Evolutionary conservation across 2,329 filamentous ascomycete species (phyloP).

Genomic region (Colletotrichum endophyticum): DNA sequence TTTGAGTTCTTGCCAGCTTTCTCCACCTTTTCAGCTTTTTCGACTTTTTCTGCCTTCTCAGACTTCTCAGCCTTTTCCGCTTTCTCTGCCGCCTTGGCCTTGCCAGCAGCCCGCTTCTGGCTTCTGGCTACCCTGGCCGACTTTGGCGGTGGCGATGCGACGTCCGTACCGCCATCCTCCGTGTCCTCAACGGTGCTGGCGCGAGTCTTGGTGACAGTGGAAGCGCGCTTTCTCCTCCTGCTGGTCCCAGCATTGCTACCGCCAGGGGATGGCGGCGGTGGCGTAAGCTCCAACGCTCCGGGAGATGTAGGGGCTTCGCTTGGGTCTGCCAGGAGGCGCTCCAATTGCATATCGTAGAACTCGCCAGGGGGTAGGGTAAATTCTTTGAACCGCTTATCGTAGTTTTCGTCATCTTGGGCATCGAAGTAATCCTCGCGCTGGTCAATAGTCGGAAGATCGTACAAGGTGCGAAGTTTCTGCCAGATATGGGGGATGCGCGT

Average conservation of each 20-base stretch:
- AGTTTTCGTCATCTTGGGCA: constrained; percentile 61
- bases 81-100: constrained; percentile 38
- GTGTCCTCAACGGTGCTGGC: constrained; percentile 58
- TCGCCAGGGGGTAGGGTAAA: constrained; percentile 64
- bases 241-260: constrained; percentile 8
- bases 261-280: constrained; percentile 19
- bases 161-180: constrained; percentile 47
- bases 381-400: constrained; percentile 66
- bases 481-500: constrained; percentile 92
- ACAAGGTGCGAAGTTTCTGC: constrained; percentile 82
- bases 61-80: constrained; percentile 29
- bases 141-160: constrained; percentile 42
- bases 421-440: constrained; percentile 74
- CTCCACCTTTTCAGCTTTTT: constrained; percentile 35
- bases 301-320: constrained; percentile 56
- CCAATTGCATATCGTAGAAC: constrained; percentile 52
- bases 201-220: constrained; percentile 36
- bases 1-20: constrained; percentile 34
- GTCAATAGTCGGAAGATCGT: constrained; percentile 85
- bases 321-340: constrained; percentile 46
- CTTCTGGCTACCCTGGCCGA: constrained; percentile 41
- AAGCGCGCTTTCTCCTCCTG: constrained; percentile 51
- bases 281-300: constrained; percentile 43
- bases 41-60: constrained; percentile 32
- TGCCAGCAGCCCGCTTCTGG: constrained; percentile 41